Evolutionary conservation across 2,329 filamentous ascomycete species (phyloP), one percentile per base, ranked within the genome.

Genomic region (Teratosphaeria pseudoeucalypti): DNA sequence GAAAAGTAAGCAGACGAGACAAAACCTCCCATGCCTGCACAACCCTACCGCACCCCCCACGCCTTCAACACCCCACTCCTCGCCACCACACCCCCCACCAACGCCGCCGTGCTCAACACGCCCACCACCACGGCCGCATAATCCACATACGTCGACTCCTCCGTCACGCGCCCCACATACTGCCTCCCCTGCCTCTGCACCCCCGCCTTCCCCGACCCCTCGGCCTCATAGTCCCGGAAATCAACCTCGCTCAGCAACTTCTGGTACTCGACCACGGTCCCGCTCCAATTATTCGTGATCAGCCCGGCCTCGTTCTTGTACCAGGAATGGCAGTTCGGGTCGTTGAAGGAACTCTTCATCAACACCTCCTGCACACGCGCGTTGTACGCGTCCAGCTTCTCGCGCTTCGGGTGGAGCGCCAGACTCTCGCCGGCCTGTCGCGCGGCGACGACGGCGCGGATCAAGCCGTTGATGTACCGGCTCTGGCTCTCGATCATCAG

Each of bases 401-500:
- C 62, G 0, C 69, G 58, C 47, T 76, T 78, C 0, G 81, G 81
- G n/a, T 71, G 68, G 0, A 85, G 68, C 0, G 72, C 70, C 2
- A 85, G 68, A 0, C 69, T 68, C n/a, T 71, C 61, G 9, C 78
- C 76, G 1, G 70, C 61, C 16, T 67, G 63, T 12, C 76, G 71
- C 0, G 80, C 80, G 7, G 73, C 69, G 1, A 83, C 73, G 1
- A 85, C 75, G 6, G 78, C 74, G 0, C 67, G 66, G 54, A 85
- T 76, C 39, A 85, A 63, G 0, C 72, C 73, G 60, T 77, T 80
- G 59, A 84, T 76, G 65, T 84, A 84, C 2, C 78, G 75, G 2
- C 74, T 76, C 64, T 85, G 82, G 2, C 81, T 77, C 66, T 85
- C 82, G 61, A 84, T 82, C 81, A 84, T 85, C n/a, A 84, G 73